Percentiles rank a stretch among this genome's conserved stretches.
Evolutionary conservation across 1,284 basidiomycete species (phyloP).

Genomic region (Heterobasidion occidentale): DNA sequence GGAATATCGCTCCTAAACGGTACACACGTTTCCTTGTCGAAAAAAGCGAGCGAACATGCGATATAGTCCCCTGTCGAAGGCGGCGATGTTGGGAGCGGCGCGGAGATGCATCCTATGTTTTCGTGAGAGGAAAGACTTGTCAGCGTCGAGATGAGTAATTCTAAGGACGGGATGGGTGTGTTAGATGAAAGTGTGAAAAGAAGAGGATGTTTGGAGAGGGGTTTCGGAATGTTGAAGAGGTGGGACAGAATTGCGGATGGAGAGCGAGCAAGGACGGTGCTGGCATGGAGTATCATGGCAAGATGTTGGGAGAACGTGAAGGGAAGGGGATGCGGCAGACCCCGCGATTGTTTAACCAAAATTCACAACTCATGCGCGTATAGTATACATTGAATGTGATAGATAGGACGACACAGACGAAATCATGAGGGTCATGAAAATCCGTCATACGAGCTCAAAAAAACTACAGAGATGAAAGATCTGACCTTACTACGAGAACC

Average conservation of each 20-base stretch:
- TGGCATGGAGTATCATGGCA: constrained; percentile 19
- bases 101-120: constrained; percentile 49
- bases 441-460: no score
- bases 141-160: constrained; percentile 32
- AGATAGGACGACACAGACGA: no score
- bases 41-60: constrained; percentile 45
- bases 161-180: constrained; percentile 30
- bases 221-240: constrained; percentile 24
- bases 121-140: constrained; percentile 32
- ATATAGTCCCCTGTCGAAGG: constrained; percentile 18
- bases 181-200: constrained; percentile 41
- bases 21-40: constrained; percentile 29
- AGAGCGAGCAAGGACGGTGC: constrained; percentile 33
- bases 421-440: no score
- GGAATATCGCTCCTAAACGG: constrained; percentile 55
- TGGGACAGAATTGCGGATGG: constrained; percentile 27
- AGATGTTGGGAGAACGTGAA: not conserved
- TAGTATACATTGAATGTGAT: no score
- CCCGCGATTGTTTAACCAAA: no score
- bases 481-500: constrained; percentile 25
- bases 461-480: not conserved
- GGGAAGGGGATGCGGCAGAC: no score
- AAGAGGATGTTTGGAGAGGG: constrained; percentile 28
- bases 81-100: constrained; percentile 26
- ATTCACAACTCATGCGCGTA: no score